phyloP scores from a whole-genome alignment of 768 basidiomycete species.

The Nevesoporus exiguus region DNA sequence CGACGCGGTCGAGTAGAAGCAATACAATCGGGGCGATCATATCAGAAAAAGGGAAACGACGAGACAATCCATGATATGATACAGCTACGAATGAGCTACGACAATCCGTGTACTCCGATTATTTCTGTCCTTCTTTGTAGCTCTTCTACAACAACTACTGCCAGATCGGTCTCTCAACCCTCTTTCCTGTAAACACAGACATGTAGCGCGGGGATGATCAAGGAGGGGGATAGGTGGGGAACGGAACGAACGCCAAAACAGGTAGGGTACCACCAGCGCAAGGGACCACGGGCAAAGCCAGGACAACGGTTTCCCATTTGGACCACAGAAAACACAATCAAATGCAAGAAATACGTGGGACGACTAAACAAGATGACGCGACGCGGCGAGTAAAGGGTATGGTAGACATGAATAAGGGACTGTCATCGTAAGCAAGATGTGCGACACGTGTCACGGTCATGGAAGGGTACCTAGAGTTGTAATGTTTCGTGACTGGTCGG shows the following conservation, averaged over 20 bases:
- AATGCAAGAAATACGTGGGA: conserved; percentile 23
- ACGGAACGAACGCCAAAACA: conserved; percentile 12
- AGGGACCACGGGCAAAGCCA: conserved; percentile 18
- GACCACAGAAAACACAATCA: conserved; percentile 21
- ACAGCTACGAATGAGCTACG: conserved; percentile 25
- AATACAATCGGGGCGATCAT: neutral
- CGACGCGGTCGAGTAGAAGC: neutral
- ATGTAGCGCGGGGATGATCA: conserved; percentile 14
- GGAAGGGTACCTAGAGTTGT: conserved; percentile 16
- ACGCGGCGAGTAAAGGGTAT: conserved; percentile 28
- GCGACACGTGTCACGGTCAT: conserved; percentile 17
- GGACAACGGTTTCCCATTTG: conserved; percentile 17
- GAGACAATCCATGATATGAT: conserved; percentile 28
- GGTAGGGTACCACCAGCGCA: conserved; percentile 8
- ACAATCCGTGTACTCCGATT: conserved; percentile 28
- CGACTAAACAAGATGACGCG: conserved; percentile 31
- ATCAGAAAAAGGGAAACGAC: neutral
- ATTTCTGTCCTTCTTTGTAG: conserved; percentile 31
- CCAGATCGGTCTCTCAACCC: conserved; percentile 26
- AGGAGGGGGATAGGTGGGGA: neutral
- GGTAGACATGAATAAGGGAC: conserved; percentile 25
- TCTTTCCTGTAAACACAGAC: conserved; percentile 21
- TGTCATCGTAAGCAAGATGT: conserved; percentile 33
- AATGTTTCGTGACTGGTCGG: conserved; percentile 22
- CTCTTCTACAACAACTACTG: conserved; percentile 27